These are phyloP conservation scores for Aegle marmelos DNA, from an alignment of 345 rosid genomes.

Conservation along the genomic window DNA sequence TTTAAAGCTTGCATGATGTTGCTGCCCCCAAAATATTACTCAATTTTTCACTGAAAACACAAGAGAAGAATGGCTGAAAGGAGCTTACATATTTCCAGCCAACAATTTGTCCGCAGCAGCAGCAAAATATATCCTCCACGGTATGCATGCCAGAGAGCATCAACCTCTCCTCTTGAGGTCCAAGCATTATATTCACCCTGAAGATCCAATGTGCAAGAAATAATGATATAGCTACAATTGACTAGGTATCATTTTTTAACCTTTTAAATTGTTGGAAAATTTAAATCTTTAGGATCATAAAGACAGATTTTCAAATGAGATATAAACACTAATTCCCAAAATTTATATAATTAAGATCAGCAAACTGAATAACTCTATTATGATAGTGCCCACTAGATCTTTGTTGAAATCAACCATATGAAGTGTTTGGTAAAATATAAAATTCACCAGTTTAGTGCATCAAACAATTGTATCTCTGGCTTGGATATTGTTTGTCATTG, in stretches of 20 bases:
- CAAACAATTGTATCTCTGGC: neutral
- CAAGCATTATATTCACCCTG: conserved; percentile 38
- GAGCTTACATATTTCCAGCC: conserved; percentile 53
- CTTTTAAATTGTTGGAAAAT: neutral
- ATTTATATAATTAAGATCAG: neutral
- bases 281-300: neutral
- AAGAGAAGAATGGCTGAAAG: neutral
- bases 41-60: no score
- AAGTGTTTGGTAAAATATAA: neutral
- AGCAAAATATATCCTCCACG: conserved; percentile 43
- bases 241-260: neutral
- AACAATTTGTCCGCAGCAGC: conserved; percentile 46
- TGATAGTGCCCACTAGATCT: neutral
- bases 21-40: neutral
- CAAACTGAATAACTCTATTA: neutral
- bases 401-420: neutral
- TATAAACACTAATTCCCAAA: neutral
- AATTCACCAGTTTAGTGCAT: neutral
- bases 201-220: neutral
- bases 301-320: neutral
- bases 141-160: conserved; percentile 48
- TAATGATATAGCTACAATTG: neutral
- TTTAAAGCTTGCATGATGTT: neutral
- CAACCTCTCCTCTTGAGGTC: conserved; percentile 35
- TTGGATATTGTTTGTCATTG: neutral